Percentiles rank a stretch among this genome's conserved stretches.
Conservation (phyloP, 2,329 filamentous ascomycete species). For the Cladorrhinum sp. region DNA sequence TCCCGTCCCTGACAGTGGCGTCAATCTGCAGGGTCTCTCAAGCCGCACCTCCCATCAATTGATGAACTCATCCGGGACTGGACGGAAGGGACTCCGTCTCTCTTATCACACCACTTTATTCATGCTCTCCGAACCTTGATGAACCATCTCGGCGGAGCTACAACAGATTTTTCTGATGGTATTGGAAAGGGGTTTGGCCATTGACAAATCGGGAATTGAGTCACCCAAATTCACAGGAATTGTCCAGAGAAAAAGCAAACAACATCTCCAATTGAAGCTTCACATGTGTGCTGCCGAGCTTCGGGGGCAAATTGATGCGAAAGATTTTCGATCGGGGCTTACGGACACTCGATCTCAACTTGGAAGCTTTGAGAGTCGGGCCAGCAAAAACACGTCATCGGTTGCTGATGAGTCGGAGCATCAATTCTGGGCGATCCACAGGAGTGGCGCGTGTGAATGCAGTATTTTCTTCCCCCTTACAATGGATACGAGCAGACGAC, state of each 20-base stretch:
- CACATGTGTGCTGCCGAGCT: not conserved
- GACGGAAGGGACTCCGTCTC: too few species aligned
- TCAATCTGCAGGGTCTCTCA: constrained; percentile 1
- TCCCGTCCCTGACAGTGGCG: constrained; percentile 7
- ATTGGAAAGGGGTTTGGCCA: not conserved
- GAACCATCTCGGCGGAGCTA: not conserved
- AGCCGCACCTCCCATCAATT: not conserved
- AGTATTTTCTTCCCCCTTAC: not conserved
- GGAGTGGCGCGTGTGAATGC: constrained; percentile 1
- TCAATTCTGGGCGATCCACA: constrained; percentile 1
- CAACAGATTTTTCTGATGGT: too few species aligned
- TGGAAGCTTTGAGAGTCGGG: not conserved
- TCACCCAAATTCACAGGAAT: not conserved
- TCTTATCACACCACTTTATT: too few species aligned
- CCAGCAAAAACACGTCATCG: constrained; percentile 7
- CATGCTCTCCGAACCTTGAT: too few species aligned
- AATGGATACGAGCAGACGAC: not conserved
- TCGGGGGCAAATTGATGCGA: not conserved
- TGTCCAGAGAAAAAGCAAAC: not conserved
- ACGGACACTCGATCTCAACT: not conserved
- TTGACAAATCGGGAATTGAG: not conserved
- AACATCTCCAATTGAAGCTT: too few species aligned
- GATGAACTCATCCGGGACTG: too few species aligned
- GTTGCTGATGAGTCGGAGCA: not conserved
- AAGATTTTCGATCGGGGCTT: not conserved